phyloP scores from a whole-genome alignment of 1,284 basidiomycete genomes.

The Omphalotus olearius region DNA sequence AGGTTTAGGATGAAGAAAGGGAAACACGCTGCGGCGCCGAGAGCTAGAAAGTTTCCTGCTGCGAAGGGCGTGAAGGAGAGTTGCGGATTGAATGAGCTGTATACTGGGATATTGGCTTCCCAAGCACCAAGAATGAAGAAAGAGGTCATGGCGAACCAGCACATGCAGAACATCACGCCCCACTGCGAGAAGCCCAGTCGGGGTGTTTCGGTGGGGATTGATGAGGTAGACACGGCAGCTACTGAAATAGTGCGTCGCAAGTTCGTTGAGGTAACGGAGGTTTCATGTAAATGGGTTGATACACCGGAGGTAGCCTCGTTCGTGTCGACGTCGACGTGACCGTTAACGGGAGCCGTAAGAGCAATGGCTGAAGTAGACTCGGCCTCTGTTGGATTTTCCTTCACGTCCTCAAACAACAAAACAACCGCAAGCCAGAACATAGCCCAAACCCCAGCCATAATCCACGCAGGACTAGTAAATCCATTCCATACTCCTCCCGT shows the following conservation, averaged over 20 bases:
- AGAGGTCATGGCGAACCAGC: slow-evolving; percentile 69
- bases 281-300: not conserved
- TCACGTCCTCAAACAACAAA: slow-evolving; percentile 51
- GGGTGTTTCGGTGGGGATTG: not conserved
- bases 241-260: too few relatives aligned
- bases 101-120: slow-evolving; percentile 71
- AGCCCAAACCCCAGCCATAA: slow-evolving; percentile 53
- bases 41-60: slow-evolving; percentile 68
- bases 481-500: slow-evolving; percentile 46
- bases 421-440: slow-evolving; percentile 43
- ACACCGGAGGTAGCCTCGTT: too few relatives aligned
- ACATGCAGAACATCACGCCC: slow-evolving; percentile 63
- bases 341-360: too few relatives aligned
- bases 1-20: slow-evolving; percentile 66
- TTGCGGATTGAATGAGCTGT: slow-evolving; percentile 36
- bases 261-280: not conserved
- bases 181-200: slow-evolving; percentile 24
- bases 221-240: too few relatives aligned
- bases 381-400: slow-evolving; percentile 7
- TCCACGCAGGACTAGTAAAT: slow-evolving; percentile 64
- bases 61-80: slow-evolving; percentile 59
- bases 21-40: slow-evolving; percentile 58
- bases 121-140: slow-evolving; percentile 72
- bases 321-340: too few relatives aligned
- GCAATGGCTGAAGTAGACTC: not conserved